These are phyloP conservation scores for Tolypocladium inflatum DNA, from an alignment of 2,329 filamentous ascomycete species.

Conservation along the genomic window DNA sequence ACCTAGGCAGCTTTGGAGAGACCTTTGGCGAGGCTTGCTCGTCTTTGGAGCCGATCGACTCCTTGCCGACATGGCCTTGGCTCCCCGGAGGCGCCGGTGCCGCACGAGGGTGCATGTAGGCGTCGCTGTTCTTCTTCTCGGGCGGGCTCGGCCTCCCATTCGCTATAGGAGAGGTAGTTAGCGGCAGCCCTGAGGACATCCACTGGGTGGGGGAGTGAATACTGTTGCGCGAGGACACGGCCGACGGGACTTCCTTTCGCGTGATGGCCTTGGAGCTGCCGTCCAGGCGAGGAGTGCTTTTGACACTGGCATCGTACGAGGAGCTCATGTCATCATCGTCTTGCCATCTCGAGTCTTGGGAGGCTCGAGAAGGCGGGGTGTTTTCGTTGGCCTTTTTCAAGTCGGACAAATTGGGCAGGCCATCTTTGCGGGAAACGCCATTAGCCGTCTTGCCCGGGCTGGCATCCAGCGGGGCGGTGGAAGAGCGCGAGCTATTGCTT, in stretches of 20 bases:
- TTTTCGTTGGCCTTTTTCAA: conserved; percentile 26
- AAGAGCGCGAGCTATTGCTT: conserved; percentile 32
- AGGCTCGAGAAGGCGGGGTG: conserved; percentile 35
- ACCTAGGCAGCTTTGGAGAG: conserved; percentile 61
- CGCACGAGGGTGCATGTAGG: conserved; percentile 49
- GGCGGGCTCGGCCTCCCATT: conserved; percentile 16
- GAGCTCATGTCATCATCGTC: conserved; percentile 42
- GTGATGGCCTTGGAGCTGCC: conserved; percentile 39
- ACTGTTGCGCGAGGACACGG: conserved; percentile 30
- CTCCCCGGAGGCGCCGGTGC: conserved; percentile 41
- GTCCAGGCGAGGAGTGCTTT: conserved; percentile 28
- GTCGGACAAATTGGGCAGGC: conserved; percentile 9
- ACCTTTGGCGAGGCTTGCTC: conserved; percentile 32
- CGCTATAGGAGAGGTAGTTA: conserved; percentile 6
- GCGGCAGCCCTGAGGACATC: conserved; percentile 7
- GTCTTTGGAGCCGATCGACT: conserved; percentile 35
- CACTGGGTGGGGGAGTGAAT: conserved; percentile 7
- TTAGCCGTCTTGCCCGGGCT: conserved; percentile 24
- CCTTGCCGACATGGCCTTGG: conserved; percentile 31
- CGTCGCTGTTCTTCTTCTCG: conserved; percentile 28
- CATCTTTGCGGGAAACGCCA: conserved; percentile 16
- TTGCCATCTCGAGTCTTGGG: conserved; percentile 47
- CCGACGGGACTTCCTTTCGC: conserved; percentile 53
- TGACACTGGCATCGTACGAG: conserved; percentile 31
- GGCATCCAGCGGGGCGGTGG: conserved; percentile 26